Conservation (phyloP, 2,329 filamentous ascomycete species). For the Microdochium bolleyi region DNA sequence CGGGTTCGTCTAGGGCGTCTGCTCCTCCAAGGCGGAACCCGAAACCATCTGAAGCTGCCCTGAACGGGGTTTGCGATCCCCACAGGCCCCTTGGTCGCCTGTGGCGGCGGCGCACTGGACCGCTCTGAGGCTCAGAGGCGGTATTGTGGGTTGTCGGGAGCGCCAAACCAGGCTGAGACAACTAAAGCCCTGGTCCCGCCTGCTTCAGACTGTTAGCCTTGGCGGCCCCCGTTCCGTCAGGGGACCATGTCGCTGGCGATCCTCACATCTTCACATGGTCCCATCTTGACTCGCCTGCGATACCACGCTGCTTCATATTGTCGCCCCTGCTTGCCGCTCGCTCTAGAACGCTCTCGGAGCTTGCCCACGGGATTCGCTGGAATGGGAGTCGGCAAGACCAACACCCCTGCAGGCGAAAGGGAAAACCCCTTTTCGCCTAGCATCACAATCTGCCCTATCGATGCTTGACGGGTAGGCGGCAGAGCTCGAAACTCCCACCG, state of each 20-base stretch:
- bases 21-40: background rate
- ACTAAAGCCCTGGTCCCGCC: background rate
- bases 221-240: background rate
- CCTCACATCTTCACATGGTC: background rate
- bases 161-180: background rate
- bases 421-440: background rate
- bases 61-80: background rate
- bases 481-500: background rate
- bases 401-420: background rate
- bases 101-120: background rate
- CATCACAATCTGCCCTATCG: background rate
- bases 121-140: background rate
- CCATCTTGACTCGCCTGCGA: background rate
- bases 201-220: background rate
- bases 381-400: background rate
- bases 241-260: background rate
- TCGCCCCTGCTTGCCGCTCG: too few relatives aligned
- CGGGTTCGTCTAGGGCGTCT: too few relatives aligned
- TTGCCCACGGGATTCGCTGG: too few relatives aligned
- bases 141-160: background rate
- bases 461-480: background rate
- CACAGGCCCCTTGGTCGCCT: background rate
- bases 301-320: background rate
- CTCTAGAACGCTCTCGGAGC: too few relatives aligned
- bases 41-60: constrained; percentile 1